Evolutionary conservation across 2,329 filamentous ascomycete species (phyloP), one percentile per base, ranked within the genome.

Genomic region (Claviceps arundinis): DNA sequence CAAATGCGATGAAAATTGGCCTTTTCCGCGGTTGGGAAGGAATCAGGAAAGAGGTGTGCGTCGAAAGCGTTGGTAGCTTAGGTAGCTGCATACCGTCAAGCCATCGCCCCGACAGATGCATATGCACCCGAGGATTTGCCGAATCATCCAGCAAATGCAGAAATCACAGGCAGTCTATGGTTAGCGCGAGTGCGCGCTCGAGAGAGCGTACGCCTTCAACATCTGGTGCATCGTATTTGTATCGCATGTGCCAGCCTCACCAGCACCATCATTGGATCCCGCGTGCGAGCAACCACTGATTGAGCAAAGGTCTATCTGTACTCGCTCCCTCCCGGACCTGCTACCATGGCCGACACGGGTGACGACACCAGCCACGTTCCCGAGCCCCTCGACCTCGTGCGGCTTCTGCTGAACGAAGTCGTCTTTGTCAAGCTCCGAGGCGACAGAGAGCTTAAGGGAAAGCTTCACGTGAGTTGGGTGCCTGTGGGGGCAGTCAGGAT

Each of bases 371-470:
- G 77, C 60, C 78, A 86, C 53, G 86, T 89, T 53, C 84, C 90
- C 50, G 91, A 98, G 73, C 91, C 94, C 52, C 85, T 98, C 64
- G 93, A 97, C 69, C 82, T 98, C 43, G 93, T 98, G 60, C 88
- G 90, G 60, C 81, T 98, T 52, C 88, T 91, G 60, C 80, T 98
- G 47, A 91, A 97, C 68, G 93, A 98, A 70, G 82, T 93, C 46
- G 93, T 98, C 50, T 95, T 96, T 70, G 91, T 98, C 59, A 97
- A 97, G 79, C 78, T 98, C 58, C 81, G 93, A 64, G 93, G 93
- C 61, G 93, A 98, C 69, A 82, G 93, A 58, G 93, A 98, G 73
- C 77, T 98, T 58, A 93, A 95, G 72, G 93, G 93, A 58, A 84
- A 91, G 64, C 78, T 98, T 64, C 93, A 98, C 70, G 93, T 97